Percentiles rank a stretch among this genome's conserved stretches.
These are phyloP conservation scores for Ilyonectria robusta DNA, from an alignment of 2,329 filamentous ascomycete genomes.

Conservation along the genomic window DNA sequence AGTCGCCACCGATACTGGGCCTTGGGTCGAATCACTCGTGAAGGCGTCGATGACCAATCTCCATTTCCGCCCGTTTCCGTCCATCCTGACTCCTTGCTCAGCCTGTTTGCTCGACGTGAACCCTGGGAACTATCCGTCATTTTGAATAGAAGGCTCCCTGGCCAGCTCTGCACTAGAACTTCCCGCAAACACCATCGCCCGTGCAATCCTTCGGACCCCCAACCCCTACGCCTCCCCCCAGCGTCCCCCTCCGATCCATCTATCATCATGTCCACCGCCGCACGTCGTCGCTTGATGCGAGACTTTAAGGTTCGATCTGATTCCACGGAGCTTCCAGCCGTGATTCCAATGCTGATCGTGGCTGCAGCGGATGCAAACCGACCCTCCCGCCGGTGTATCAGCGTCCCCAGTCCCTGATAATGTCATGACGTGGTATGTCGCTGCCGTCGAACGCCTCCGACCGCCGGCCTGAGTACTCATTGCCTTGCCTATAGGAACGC, in stretches of 20 bases:
- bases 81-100: slow-evolving; percentile 31
- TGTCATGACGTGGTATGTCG: slow-evolving; percentile 91
- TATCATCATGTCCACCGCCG: slow-evolving; percentile 83
- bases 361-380: slow-evolving; percentile 95
- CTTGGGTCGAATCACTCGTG: slow-evolving; percentile 33
- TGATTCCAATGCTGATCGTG: slow-evolving; percentile 27
- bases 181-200: slow-evolving; percentile 6
- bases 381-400: slow-evolving; percentile 96
- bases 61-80: slow-evolving; percentile 38
- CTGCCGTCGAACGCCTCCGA: slow-evolving; percentile 16
- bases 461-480: slow-evolving; percentile 36
- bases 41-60: slow-evolving; percentile 47
- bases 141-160: slow-evolving; percentile 7
- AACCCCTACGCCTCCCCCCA: slow-evolving; percentile 17
- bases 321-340: neutral
- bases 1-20: slow-evolving; percentile 31
- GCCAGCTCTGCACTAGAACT: neutral
- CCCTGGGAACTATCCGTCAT: neutral
- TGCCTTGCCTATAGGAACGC: slow-evolving; percentile 80
- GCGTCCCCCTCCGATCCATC: slow-evolving; percentile 24
- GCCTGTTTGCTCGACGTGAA: slow-evolving; percentile 7
- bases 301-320: slow-evolving; percentile 91
- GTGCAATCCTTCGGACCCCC: slow-evolving; percentile 3
- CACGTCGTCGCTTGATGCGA: slow-evolving; percentile 96
- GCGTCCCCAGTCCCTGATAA: slow-evolving; percentile 96